phyloP scores from a whole-genome alignment of 1,284 basidiomycete species.

The Agaricales sp. region DNA sequence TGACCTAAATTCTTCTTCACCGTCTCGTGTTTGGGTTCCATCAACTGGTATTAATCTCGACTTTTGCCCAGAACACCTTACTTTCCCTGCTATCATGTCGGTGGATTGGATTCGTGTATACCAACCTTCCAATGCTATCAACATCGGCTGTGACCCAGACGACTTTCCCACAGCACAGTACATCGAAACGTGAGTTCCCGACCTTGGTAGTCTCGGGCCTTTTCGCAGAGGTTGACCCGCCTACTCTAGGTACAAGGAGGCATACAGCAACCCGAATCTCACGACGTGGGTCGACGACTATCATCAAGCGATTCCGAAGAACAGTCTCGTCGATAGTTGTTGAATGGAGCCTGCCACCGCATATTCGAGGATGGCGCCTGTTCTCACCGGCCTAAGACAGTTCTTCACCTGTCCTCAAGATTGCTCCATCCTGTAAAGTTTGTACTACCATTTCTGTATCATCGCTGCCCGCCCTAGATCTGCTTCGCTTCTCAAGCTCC shows the following conservation, averaged over 20 bases:
- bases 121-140: slow-evolving; percentile 23
- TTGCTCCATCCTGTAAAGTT: too few species aligned
- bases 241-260: slow-evolving; percentile 23
- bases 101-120: slow-evolving; percentile 36
- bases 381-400: too few species aligned
- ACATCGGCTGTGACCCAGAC: slow-evolving; percentile 28
- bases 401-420: too few species aligned
- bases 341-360: too few species aligned
- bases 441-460: too few species aligned
- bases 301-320: slow-evolving; percentile 27
- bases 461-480: too few species aligned
- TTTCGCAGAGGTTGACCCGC: background rate
- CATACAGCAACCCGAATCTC: slow-evolving; percentile 28
- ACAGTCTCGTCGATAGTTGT: slow-evolving; percentile 22
- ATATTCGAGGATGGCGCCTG: too few species aligned
- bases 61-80: background rate
- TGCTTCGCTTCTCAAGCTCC: too few species aligned
- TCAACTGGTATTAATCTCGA: too few species aligned
- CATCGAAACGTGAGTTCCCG: slow-evolving; percentile 22
- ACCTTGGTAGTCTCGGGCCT: background rate
- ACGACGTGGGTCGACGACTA: slow-evolving; percentile 22
- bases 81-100: slow-evolving; percentile 27
- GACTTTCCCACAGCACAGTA: slow-evolving; percentile 27
- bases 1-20: too few species aligned
- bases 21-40: background rate